phyloP scores from a whole-genome alignment of 805 yeast genomes.

The Pichia membranifaciens region DNA sequence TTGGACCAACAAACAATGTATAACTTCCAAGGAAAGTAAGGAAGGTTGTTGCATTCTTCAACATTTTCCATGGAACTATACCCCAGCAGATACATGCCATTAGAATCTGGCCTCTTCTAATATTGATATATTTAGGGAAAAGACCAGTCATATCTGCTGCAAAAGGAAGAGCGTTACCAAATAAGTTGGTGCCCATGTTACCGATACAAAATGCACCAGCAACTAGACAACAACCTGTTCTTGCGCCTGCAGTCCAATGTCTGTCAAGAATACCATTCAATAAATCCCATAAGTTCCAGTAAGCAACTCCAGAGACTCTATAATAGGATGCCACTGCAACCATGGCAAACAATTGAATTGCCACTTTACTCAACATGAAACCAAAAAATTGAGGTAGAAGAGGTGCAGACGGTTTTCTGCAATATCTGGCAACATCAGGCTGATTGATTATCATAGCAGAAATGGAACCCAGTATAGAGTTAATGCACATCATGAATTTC shows the following conservation, averaged over 20 bases:
- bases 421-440: constrained; percentile 26
- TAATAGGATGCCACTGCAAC: constrained; percentile 40
- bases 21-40: constrained; percentile 25
- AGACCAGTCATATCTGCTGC: constrained; percentile 48
- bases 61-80: constrained; percentile 38
- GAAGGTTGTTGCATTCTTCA: constrained; percentile 32
- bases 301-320: constrained; percentile 20
- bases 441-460: constrained; percentile 27
- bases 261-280: constrained; percentile 34
- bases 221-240: constrained; percentile 48
- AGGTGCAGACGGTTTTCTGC: constrained; percentile 15
- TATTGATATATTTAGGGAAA: constrained; percentile 38
- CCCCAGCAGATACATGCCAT: constrained; percentile 31
- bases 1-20: constrained; percentile 35
- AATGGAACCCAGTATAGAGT: constrained; percentile 22
- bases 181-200: constrained; percentile 35
- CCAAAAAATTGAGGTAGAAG: constrained; percentile 30
- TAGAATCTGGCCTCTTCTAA: constrained; percentile 42
- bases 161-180: constrained; percentile 38
- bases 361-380: constrained; percentile 31
- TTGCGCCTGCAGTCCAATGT: constrained; percentile 34
- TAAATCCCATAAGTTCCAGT: constrained; percentile 44
- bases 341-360: constrained; percentile 34
- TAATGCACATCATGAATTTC: constrained; percentile 15
- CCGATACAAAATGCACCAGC: constrained; percentile 36